Conservation (phyloP, 2,329 filamentous ascomycete species). For the Cytospora chrysosperma region DNA sequence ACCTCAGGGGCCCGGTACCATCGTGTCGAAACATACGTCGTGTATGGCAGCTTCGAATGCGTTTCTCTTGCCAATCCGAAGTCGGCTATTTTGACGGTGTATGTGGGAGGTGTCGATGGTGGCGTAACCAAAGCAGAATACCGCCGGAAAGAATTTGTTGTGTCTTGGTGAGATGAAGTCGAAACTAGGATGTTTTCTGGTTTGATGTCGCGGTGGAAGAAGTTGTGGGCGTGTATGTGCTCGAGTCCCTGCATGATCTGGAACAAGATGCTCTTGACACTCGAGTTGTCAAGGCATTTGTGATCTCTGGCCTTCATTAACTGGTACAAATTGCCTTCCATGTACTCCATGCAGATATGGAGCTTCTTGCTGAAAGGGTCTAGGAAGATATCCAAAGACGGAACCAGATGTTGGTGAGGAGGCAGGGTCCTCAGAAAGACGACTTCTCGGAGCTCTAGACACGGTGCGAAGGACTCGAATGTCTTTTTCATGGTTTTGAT, state of each 20-base stretch:
- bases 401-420: conserved; percentile 87
- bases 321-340: conserved; percentile 99
- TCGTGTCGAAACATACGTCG: conserved; percentile 95
- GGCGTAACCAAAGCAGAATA: conserved; percentile 94
- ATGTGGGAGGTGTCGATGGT: conserved; percentile 87
- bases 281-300: conserved; percentile 84
- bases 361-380: conserved; percentile 95
- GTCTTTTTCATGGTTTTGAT: conserved; percentile 99
- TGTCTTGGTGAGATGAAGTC: conserved; percentile 80
- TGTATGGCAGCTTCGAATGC: conserved; percentile 93
- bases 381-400: conserved; percentile 95
- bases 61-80: conserved; percentile 97
- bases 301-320: conserved; percentile 98
- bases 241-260: conserved; percentile 96
- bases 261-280: conserved; percentile 96
- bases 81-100: conserved; percentile 97
- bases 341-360: conserved; percentile 98
- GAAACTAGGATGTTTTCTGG: conserved; percentile 98
- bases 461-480: conserved; percentile 88
- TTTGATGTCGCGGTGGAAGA: conserved; percentile 99
- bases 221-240: conserved; percentile 94
- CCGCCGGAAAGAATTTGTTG: conserved; percentile 79
- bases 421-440: conserved; percentile 93
- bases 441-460: conserved; percentile 91
- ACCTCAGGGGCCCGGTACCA: conserved; percentile 99